A percentile compares a stretch with the other conserved stretches of the same genome.
Evolutionary conservation across 768 basidiomycete species (phyloP).

Genomic region (Basidioascus undulatus): DNA sequence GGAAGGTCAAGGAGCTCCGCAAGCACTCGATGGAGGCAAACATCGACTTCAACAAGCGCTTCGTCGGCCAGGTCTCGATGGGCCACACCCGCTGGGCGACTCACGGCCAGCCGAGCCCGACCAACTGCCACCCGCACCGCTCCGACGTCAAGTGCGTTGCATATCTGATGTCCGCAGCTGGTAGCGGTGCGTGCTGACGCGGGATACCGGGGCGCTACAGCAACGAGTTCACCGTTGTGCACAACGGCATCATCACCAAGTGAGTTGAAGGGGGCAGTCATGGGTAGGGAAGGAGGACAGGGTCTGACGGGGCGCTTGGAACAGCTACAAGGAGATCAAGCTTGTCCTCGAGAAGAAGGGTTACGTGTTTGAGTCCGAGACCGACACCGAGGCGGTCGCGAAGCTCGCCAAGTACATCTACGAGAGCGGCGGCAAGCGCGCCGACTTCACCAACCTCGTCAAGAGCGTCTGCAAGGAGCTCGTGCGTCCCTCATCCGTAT

Average conservation of each 20-base stretch:
- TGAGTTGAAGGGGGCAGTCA: too few relatives aligned
- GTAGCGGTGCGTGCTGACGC: background rate
- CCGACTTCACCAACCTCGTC: constrained; percentile 72
- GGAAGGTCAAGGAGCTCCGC: constrained; percentile 81
- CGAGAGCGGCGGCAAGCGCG: constrained; percentile 68
- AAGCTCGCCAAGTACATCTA: constrained; percentile 90
- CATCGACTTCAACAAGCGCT: constrained; percentile 40
- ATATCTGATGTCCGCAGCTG: background rate
- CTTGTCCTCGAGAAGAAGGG: constrained; percentile 88
- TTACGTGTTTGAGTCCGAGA: constrained; percentile 80
- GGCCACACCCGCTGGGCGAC: constrained; percentile 99
- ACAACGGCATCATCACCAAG: constrained; percentile 99
- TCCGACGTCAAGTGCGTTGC: constrained; percentile 39
- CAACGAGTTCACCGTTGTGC: constrained; percentile 70
- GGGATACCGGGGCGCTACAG: too few relatives aligned
- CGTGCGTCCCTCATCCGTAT: constrained; percentile 13
- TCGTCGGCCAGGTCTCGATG: constrained; percentile 74
- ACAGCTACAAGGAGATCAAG: constrained; percentile 40
- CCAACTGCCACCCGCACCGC: constrained; percentile 87
- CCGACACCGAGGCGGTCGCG: constrained; percentile 92
- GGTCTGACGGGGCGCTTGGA: too few relatives aligned
- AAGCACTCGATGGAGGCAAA: constrained; percentile 54
- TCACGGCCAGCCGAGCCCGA: constrained; percentile 64
- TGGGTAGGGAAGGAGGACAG: too few relatives aligned
- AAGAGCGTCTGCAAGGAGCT: constrained; percentile 93